These are phyloP conservation scores for Globisporangium camurandrum DNA, from an alignment of 352 stramenopile species.

Conservation along the genomic window DNA sequence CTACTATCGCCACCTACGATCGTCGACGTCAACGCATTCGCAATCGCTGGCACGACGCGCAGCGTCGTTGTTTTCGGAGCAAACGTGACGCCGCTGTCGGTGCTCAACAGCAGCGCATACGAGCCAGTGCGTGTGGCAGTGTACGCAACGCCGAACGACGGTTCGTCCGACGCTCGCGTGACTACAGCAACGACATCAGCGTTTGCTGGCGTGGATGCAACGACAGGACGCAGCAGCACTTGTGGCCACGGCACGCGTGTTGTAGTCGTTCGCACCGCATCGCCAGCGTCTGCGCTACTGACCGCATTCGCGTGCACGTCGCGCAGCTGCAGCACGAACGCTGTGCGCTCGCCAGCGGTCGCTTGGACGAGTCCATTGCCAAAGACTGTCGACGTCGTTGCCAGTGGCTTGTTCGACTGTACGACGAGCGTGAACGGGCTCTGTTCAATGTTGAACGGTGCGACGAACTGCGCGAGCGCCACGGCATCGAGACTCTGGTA, in stretches of 20 bases:
- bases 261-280: too few species aligned
- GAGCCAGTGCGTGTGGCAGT: conserved; percentile 21
- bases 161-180: conserved; percentile 4
- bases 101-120: conserved; percentile 27
- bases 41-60: conserved; percentile 22
- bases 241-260: conserved; percentile 4
- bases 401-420: conserved; percentile 21
- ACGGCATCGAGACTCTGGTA: conserved; percentile 11
- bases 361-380: conserved; percentile 23
- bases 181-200: background rate
- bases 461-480: conserved; percentile 24
- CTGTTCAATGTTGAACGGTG: conserved; percentile 25
- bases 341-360: conserved; percentile 22
- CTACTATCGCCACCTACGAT: conserved; percentile 15
- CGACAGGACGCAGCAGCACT: conserved; percentile 1
- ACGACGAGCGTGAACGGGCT: conserved; percentile 43
- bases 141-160: conserved; percentile 19
- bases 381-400: conserved; percentile 22
- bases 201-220: conserved; percentile 8
- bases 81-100: conserved; percentile 20
- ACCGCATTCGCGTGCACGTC: conserved; percentile 26
- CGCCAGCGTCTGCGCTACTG: background rate
- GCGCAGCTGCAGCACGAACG: conserved; percentile 32
- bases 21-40: conserved; percentile 23
- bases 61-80: conserved; percentile 20